Evolutionary conservation across 768 basidiomycete species (phyloP).

Genomic region (Tulasnella sp.): DNA sequence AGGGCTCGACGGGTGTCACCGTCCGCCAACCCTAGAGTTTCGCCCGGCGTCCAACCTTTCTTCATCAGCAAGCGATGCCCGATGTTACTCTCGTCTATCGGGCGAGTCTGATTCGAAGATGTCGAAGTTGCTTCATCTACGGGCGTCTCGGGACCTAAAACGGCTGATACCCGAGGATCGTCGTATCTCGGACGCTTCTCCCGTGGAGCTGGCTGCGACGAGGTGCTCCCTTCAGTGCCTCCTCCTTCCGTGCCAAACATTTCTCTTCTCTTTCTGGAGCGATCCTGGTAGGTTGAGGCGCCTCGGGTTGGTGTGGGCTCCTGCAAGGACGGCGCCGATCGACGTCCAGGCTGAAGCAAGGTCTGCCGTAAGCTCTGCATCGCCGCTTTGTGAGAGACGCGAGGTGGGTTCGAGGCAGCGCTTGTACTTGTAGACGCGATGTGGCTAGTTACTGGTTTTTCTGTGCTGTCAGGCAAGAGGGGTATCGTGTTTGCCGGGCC

Average conservation of each 20-base stretch:
- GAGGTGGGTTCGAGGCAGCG: conserved; percentile 45
- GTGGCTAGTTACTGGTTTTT: neutral
- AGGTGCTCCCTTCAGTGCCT: neutral
- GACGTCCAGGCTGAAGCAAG: conserved; percentile 35
- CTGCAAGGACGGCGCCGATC: neutral
- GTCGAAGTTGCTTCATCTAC: neutral
- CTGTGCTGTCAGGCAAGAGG: neutral
- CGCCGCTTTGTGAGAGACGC: conserved; percentile 44
- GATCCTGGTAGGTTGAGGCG: neutral
- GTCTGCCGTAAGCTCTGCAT: conserved; percentile 56
- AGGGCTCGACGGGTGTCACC: neutral
- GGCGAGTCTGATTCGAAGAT: conserved; percentile 11
- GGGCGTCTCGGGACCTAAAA: neutral
- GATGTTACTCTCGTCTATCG: conserved; percentile 50
- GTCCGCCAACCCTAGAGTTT: conserved; percentile 34
- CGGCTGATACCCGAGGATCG: neutral
- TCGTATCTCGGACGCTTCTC: neutral
- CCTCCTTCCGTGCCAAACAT: neutral
- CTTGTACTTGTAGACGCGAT: conserved; percentile 31
- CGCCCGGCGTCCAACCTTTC: conserved; percentile 71
- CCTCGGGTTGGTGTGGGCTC: neutral
- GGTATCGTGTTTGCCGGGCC: neutral
- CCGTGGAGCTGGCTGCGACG: neutral
- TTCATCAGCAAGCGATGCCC: conserved; percentile 61
- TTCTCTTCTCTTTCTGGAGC: neutral